Evolutionary conservation across 345 rosid species (phyloP).

Genomic region (Rhizophora apiculata): DNA sequence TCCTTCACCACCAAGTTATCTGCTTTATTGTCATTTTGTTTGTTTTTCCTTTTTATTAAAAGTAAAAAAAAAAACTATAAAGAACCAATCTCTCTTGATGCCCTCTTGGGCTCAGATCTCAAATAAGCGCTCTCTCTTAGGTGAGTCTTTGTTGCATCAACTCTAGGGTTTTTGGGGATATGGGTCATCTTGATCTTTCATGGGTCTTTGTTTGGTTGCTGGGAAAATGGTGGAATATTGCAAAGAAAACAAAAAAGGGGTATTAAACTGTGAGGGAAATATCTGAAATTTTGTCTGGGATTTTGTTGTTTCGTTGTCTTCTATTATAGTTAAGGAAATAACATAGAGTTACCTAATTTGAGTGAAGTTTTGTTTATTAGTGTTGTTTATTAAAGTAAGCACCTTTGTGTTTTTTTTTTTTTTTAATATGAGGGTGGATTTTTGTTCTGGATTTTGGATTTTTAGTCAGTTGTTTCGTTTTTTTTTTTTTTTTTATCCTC

Average conservation of each 20-base stretch:
- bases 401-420: no score
- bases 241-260: background rate
- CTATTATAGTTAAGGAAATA: no score
- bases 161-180: conserved; percentile 32
- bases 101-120: conserved; percentile 28
- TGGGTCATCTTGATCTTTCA: background rate
- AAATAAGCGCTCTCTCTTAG: conserved; percentile 14
- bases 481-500: no score
- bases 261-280: background rate
- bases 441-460: no score
- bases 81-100: background rate
- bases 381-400: no score
- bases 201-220: conserved; percentile 18
- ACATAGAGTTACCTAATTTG: no score
- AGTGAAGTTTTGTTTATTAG: no score
- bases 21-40: conserved; percentile 2
- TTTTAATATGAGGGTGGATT: no score
- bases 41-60: background rate
- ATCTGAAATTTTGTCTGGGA: background rate
- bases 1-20: conserved; percentile 25
- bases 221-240: conserved; percentile 21
- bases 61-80: conserved; percentile 12
- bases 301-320: no score
- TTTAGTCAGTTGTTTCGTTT: no score
- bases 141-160: conserved; percentile 37